Base-by-base conservation (phyloP, 768 basidiomycete genomes). In the Gloeopeniophorella convolvens region DNA sequence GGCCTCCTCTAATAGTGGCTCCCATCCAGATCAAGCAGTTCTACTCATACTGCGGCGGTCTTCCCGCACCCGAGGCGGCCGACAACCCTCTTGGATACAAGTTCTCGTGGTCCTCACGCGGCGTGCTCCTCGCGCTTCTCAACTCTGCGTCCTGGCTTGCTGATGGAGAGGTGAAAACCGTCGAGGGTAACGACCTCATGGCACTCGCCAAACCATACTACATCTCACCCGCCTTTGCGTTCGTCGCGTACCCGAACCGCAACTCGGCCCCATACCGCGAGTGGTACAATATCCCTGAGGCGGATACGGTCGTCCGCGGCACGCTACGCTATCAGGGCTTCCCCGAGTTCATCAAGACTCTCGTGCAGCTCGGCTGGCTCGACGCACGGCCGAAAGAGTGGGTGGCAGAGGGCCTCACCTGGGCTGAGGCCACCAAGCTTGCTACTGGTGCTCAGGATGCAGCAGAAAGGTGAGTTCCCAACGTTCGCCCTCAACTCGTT, bases 71-170 rank as follows among this genome's bases (percentile, higher is more conserved):
- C 6, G 85, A 90, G 60, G 85, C 85, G 63, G 80, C 91, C 4
- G 82, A 83, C 62, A 99, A 98, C 72, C 93, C 96, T 2, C 84
- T 98, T 49, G 95, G 95, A 10, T 99, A 97, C 82, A 97, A 97
- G 68, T 97, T 99, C 73, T 96, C 92, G 31, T 98, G 96, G 96
- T 95, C 92, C 6, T 89, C 93, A 7, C 86, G 92, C 18, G 95
- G 94, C 44, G 93, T 94, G 36, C 84, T 99, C 48, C 85, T 97
- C 59, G 95, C 96, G 2, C 79, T 97, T 44, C 79, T 93, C 60
- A 98, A 98, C 74, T 74, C 78, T 30, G 96, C 91, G 16, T 83
- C 87, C 3, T 93, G 85, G 71, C 74, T 86, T 62, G 73, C 80
- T 32, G 70, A 76, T 46, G 79, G 83, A 27, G 69, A 89, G 67